These are phyloP conservation scores for Termitomyces sp. DNA, from an alignment of 768 basidiomycete species.

Conservation along the genomic window DNA sequence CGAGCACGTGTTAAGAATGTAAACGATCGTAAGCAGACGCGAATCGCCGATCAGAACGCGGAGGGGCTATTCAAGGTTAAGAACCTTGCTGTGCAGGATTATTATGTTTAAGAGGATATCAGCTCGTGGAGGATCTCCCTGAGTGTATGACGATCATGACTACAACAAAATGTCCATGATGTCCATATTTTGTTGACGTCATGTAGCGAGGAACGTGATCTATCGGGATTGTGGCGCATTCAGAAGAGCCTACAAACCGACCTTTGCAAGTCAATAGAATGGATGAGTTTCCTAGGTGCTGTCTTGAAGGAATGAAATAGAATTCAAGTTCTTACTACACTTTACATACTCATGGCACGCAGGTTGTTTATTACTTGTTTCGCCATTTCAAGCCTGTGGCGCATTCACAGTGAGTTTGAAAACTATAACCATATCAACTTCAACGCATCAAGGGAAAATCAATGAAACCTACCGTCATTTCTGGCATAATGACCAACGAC, in stretches of 20 bases:
- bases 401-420: constrained; percentile 13
- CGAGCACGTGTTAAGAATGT: constrained; percentile 8
- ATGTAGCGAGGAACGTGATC: neutral
- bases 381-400: constrained; percentile 1
- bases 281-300: too few relatives aligned
- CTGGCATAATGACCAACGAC: constrained; percentile 59
- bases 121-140: neutral
- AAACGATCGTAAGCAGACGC: constrained; percentile 6
- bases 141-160: neutral
- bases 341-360: neutral
- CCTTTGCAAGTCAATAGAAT: neutral
- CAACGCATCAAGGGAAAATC: neutral
- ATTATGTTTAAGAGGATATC: neutral
- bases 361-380: too few relatives aligned
- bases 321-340: neutral
- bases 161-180: neutral
- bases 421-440: constrained; percentile 3
- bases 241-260: neutral
- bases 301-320: neutral
- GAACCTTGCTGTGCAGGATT: constrained; percentile 9
- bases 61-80: constrained; percentile 6
- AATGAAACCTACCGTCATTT: constrained; percentile 42
- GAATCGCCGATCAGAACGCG: neutral
- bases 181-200: neutral
- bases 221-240: neutral